Conservation (phyloP, 2,329 filamentous ascomycete species). For the Pseudogymnoascus destructans region DNA sequence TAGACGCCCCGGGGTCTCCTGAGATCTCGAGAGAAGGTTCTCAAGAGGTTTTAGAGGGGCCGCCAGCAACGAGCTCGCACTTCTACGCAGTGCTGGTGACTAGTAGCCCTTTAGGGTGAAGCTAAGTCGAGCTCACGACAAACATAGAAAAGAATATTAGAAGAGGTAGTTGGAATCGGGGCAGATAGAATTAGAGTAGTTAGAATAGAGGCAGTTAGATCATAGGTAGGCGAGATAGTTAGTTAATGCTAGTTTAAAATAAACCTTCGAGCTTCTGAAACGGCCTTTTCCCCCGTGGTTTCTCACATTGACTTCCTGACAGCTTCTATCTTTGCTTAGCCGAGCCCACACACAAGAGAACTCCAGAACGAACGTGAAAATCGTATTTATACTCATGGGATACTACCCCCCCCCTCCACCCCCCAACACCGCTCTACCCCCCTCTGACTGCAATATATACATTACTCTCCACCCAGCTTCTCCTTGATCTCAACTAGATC, state of each 20-base stretch:
- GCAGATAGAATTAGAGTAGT: too few species aligned
- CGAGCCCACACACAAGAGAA: not conserved
- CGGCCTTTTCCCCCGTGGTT: not conserved
- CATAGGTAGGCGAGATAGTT: too few species aligned
- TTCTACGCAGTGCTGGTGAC: slow-evolving; percentile 22
- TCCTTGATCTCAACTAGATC: slow-evolving; percentile 72
- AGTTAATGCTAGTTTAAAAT: too few species aligned
- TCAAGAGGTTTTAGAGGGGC: too few species aligned
- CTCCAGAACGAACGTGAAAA: not conserved
- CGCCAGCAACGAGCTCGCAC: slow-evolving; percentile 20
- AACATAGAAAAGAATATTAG: too few species aligned
- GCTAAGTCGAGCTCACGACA: slow-evolving; percentile 15
- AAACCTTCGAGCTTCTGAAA: not conserved
- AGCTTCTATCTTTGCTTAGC: not conserved
- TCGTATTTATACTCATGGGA: not conserved
- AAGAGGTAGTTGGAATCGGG: too few species aligned
- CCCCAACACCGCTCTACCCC: not conserved
- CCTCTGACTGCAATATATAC: not conserved
- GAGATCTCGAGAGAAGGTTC: too few species aligned
- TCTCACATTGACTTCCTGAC: not conserved
- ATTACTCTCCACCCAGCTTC: slow-evolving; percentile 34
- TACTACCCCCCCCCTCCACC: not conserved
- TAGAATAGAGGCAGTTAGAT: not conserved
- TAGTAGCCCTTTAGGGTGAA: slow-evolving; percentile 19
- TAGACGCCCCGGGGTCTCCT: too few species aligned